Evolutionary conservation across 202 grass and related monocot genomes (phyloP).

Genomic region (Schoenoplectus triqueter): DNA sequence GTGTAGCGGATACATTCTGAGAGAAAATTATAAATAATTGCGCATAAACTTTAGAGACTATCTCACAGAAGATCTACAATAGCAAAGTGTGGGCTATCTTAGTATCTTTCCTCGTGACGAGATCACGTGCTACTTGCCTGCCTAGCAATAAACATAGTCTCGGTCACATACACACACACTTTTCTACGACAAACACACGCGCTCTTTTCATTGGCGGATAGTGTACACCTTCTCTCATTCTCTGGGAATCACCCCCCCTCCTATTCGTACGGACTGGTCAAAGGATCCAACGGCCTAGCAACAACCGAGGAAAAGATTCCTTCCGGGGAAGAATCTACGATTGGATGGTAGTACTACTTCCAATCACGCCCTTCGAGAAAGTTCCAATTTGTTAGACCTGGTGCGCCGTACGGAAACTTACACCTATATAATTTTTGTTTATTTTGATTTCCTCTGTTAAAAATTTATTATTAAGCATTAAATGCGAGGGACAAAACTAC

Average conservation of each 20-base stretch:
- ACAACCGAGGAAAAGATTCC: slow-evolving; percentile 4
- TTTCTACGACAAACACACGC: slow-evolving; percentile 1
- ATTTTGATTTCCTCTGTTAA: neutral
- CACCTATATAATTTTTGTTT: neutral
- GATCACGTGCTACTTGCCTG: neutral
- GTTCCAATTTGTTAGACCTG: neutral
- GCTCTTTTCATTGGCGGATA: neutral
- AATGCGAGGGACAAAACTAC: neutral
- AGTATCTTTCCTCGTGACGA: neutral
- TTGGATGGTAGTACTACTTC: neutral
- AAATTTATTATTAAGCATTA: neutral
- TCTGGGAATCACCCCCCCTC: neutral
- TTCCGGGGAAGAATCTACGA: neutral
- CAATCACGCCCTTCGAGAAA: slow-evolving; percentile 13
- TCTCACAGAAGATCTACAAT: neutral
- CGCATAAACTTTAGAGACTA: neutral
- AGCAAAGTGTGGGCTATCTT: neutral
- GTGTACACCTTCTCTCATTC: neutral
- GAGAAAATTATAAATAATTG: neutral
- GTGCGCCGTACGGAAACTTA: slow-evolving; percentile 16
- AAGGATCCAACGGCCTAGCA: slow-evolving; percentile 12
- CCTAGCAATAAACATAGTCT: neutral
- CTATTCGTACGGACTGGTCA: neutral
- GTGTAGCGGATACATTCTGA: neutral
- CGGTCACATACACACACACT: neutral